Evolutionary conservation across 2,329 filamentous ascomycete species (phyloP), one percentile per base, ranked within the genome.

Genomic region (Talaromyces sp.): DNA sequence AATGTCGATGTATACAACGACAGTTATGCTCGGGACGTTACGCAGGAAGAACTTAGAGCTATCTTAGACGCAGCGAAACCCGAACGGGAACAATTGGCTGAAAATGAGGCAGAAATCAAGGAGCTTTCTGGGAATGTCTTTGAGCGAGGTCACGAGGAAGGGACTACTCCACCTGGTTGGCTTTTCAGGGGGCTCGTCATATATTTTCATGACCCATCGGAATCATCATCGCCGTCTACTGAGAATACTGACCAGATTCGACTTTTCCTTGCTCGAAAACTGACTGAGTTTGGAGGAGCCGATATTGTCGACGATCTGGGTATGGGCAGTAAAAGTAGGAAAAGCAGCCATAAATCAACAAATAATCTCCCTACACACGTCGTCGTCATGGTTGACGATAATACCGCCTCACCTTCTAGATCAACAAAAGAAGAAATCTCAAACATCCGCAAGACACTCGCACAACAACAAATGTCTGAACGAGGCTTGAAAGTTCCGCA

Each of bases 1-100:
- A 89, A 88, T 62, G 80, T 88, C 1, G 94, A 99, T 69, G 76
- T 80, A 55, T 94, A 84, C 65, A 89, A 88, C 0, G 94, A 99
- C 70, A 92, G 91, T 67, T 97, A 89, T 72, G 82, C 85, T 0
- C 80, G 92, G 4, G 85, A 96, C 65, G 76, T 88, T 8, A 80
- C 78, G 0, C 65, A 82, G 0, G 80, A 84, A 1, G 89, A 93
- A 65, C 78, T 96, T 50, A 77, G 71, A 56, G 72, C 62, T 53
- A 69, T 80, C n/a, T 67, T 81, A 13, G 66, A 74, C 0, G 65
- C 67, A n/a, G 78, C 80, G 73, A 66, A 65, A 39, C 35, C 7
- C 8, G 5, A 5, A n/a, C 15, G 25, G 35, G 11, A 37, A 25
- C 19, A 39, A 28, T n/a, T 39, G 19, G 8, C 25, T 11, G 35